Base-by-base conservation (phyloP, 179 eudicot species). In the Pouteria campechiana region DNA sequence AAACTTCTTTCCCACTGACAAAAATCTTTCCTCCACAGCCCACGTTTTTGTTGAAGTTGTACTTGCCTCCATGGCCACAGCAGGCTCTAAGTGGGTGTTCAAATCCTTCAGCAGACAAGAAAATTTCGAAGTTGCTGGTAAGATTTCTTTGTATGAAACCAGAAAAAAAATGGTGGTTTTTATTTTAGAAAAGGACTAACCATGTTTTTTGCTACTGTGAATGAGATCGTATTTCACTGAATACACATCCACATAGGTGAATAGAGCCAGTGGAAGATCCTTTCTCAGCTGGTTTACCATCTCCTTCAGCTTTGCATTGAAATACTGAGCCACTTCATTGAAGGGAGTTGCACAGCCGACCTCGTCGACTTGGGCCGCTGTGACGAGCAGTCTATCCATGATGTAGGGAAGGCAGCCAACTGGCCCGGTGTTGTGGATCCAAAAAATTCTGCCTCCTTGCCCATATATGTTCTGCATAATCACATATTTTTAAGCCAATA, bases 401-500 rank as follows among this genome's bases (percentile, higher is more conserved):
- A 81, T 45, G 14, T 74, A 88, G 0, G 94, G 67, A 2, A 80
- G 68, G 32, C 97, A 88, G 17, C 94, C 97, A 24, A 80, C 57
- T 23, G 97, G 97, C 3, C 94, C 94, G 0, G 97, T 84, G 55
- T 88, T 88, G 63, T 88, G 97, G 41, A 88, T 68, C 97, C 97
- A 88, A 49, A 77, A 88, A 41, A 84, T 63, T 53, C 94, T 75
- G 2, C 92, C 94, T 27, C 94, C 94, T 53, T 52, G 60, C 27
- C 11, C 57, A 54, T 87, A 79, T 34, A 87, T 55, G 43, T 61
- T 22, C 96, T 83, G 61, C 49, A 39, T n/a, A 13, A 0, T 10
- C 20, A 12, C 5, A 13, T 34, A 11, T 17, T 11, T 34, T 1
- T 11, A 28, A 34, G n/a, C 6, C 14, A 17, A 34, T 34, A 17